A percentile compares a stretch with the other conserved stretches of the same genome.
phyloP scores from a whole-genome alignment of 1,284 basidiomycete species.

The Sphagnurus paluster region DNA sequence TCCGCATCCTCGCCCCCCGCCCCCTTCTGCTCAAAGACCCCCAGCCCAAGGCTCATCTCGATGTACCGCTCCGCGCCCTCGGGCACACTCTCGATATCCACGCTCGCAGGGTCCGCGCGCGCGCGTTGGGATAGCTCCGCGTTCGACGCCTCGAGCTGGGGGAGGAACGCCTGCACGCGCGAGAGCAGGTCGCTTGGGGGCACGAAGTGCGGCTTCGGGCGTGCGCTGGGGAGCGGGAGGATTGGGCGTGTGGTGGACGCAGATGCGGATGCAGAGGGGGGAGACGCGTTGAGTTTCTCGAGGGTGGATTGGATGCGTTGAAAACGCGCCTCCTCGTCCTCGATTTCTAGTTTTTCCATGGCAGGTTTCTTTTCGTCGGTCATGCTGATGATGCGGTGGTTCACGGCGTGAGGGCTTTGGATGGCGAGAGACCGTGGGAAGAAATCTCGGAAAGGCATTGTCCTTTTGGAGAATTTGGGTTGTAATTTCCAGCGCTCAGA shows the following conservation, averaged over 20 bases:
- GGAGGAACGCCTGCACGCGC: constrained; percentile 64
- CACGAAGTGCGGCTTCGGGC: constrained; percentile 11
- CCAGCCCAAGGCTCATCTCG: constrained; percentile 70
- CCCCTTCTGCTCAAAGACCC: constrained; percentile 52
- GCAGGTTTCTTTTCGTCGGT: constrained; percentile 1
- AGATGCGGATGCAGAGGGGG: not conserved
- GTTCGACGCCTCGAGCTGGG: constrained; percentile 63
- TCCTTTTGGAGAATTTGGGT: too few relatives aligned
- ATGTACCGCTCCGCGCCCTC: constrained; percentile 52
- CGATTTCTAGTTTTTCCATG: constrained; percentile 13
- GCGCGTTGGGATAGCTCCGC: constrained; percentile 44
- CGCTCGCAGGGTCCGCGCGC: constrained; percentile 48
- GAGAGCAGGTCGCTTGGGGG: constrained; percentile 48
- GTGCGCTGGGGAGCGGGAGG: constrained; percentile 1
- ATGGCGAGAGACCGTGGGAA: too few relatives aligned
- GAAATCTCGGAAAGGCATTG: too few relatives aligned
- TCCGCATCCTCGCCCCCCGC: constrained; percentile 27
- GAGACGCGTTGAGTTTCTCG: constrained; percentile 12
- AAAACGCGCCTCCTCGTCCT: constrained; percentile 15
- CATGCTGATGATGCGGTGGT: too few relatives aligned
- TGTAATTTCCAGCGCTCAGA: too few relatives aligned
- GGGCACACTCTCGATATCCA: constrained; percentile 63
- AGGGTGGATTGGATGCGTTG: constrained; percentile 14
- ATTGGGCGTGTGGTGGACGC: not conserved
- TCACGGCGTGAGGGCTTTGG: too few relatives aligned